A percentile compares a stretch with the other conserved stretches of the same genome.
Conservation (phyloP, 768 basidiomycete genomes). For the Phaeotremella skinneri region DNA sequence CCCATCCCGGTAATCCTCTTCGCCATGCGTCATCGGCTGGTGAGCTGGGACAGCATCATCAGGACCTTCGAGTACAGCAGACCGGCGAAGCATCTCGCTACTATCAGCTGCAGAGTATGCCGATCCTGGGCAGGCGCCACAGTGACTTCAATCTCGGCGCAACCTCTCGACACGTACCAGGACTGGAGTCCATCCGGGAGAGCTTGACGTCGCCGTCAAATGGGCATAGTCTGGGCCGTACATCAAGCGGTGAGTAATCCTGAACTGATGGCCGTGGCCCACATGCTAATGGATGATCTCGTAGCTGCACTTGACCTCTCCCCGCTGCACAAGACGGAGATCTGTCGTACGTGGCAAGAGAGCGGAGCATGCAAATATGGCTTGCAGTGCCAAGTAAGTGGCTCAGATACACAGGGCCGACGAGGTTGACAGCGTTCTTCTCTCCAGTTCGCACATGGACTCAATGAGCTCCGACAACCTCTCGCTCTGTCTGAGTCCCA, state of each 20-base stretch:
- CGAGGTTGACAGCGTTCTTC: background rate
- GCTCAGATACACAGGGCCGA: background rate
- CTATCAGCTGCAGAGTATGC: background rate
- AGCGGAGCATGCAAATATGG: conserved; percentile 34
- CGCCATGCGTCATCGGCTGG: background rate
- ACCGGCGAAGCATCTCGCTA: background rate
- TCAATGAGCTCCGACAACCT: conserved; percentile 22
- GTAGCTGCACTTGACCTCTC: background rate
- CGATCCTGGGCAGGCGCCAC: background rate
- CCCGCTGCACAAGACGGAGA: conserved; percentile 37
- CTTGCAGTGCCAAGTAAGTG: conserved; percentile 33
- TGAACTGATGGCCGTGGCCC: background rate
- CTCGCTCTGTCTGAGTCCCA: background rate
- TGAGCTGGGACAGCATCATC: background rate
- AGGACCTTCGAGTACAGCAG: background rate
- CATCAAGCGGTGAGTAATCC: background rate
- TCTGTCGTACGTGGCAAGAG: conserved; percentile 33
- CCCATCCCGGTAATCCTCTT: background rate
- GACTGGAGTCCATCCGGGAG: conserved; percentile 3
- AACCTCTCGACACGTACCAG: background rate
- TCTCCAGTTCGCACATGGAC: conserved; percentile 29
- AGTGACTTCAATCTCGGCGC: background rate
- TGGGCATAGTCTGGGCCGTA: background rate
- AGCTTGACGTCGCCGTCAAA: conserved; percentile 10
- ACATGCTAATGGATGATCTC: background rate